Evolutionary conservation across 768 basidiomycete species (phyloP), one percentile per base, ranked within the genome.

Genomic region (Lactarius akahatsu): DNA sequence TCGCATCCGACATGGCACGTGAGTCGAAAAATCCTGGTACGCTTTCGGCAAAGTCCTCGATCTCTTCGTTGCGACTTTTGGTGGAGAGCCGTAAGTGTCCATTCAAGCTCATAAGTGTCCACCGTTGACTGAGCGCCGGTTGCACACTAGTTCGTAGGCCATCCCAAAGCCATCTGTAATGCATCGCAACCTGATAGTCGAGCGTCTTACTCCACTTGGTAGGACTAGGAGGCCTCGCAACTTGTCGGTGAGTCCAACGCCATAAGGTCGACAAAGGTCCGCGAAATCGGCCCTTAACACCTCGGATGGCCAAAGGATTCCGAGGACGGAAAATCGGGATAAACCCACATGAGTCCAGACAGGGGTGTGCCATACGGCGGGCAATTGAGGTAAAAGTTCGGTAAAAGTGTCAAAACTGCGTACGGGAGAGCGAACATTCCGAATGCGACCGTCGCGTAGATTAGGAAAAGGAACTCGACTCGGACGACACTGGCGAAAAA

Each of bases 401-500:
- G 58, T 10, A 32, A 38, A n/a, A 55, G 28, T 26, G 41, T 57
- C 54, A 43, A 64, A 23, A 47, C 43, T 7, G 34, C 6, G 8
- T 43, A 65, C 0, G 26, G 23, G 20, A 58, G 20, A 32, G 59
- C 23, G 8, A 65, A 41, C 4, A 54, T 20, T 1, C 18, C 41
- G 30, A 68, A 57, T 0, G 67, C 67, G 38, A 68, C 45, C 7
- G 55, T 61, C 28, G 20, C 56, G 56, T 61, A 36, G 45, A 66
- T 45, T 13, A 38, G 43, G n/a, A 57, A 9, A 43, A 68, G 64
- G 47, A 68, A 68, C 28, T 68, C 64, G 38, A 66, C n/a, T n/a
- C n/a, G n/a, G 30, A 66, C 20, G 55, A 68, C 59, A 36, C 67
- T 64, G 1, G 23, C 36, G 20, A 61, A 38, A 36, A 61, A 68